phyloP scores from a whole-genome alignment of 805 yeast species.

The Kluyveromyces siamensis region DNA sequence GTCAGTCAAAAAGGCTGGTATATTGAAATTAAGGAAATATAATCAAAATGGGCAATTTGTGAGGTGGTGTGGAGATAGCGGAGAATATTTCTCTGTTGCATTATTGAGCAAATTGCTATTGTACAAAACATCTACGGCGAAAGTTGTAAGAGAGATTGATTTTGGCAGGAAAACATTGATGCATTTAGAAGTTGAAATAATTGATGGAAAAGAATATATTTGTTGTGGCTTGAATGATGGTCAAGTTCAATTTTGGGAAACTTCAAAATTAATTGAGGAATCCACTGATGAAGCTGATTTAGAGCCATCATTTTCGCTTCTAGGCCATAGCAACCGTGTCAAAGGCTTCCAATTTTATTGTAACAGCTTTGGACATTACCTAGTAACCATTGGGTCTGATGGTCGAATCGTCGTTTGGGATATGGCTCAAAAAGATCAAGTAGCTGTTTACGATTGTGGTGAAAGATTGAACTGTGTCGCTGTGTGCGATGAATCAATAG shows the following conservation, averaged over 20 bases:
- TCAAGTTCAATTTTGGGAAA: constrained; percentile 45
- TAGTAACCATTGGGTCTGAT: constrained; percentile 84
- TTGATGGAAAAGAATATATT: constrained; percentile 46
- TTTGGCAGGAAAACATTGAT: constrained; percentile 48
- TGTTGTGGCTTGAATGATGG: constrained; percentile 71
- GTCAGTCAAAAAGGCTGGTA: constrained; percentile 92
- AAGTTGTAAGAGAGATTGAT: constrained; percentile 43
- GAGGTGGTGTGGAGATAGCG: constrained; percentile 53
- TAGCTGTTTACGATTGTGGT: constrained; percentile 84
- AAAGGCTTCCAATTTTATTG: constrained; percentile 61
- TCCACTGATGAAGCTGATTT: constrained; percentile 26
- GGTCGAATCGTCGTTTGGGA: constrained; percentile 93
- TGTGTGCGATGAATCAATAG: constrained; percentile 67
- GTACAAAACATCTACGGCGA: constrained; percentile 56
- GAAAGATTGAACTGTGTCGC: constrained; percentile 86
- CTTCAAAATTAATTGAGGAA: constrained; percentile 23
- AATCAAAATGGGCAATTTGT: constrained; percentile 59
- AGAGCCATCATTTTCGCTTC: constrained; percentile 48
- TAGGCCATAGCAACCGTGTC: constrained; percentile 80
- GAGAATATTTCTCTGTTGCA: constrained; percentile 72
- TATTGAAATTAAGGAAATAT: constrained; percentile 60
- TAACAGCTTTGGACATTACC: constrained; percentile 34
- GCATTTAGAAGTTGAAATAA: constrained; percentile 46
- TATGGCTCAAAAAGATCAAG: constrained; percentile 54
- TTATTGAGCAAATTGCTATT: constrained; percentile 54